phyloP scores from a whole-genome alignment of 805 yeast species.

The Kuraishia ogatae region DNA sequence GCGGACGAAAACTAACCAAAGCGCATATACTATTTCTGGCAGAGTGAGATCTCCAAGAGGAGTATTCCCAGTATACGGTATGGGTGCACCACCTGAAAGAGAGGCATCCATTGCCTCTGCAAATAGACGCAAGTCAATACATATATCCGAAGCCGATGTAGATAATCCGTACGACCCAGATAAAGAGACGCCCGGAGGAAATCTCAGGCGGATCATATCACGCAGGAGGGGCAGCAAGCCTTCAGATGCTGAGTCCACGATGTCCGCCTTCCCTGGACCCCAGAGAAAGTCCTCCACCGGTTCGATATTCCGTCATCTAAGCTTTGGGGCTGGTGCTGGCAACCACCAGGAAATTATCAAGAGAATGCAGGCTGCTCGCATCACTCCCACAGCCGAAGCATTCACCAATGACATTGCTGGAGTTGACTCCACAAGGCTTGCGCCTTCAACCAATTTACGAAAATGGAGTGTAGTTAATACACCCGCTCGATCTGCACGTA shows the following conservation, averaged over 20 bases:
- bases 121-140: slow-evolving; percentile 15
- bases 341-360: slow-evolving; percentile 21
- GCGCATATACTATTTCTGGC: not conserved
- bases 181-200: slow-evolving; percentile 15
- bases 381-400: slow-evolving; percentile 31
- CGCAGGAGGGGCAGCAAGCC: slow-evolving; percentile 11
- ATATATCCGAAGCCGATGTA: slow-evolving; percentile 18
- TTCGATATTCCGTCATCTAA: slow-evolving; percentile 16
- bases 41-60: slow-evolving; percentile 54
- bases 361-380: slow-evolving; percentile 23
- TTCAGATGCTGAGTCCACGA: slow-evolving; percentile 15
- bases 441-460: not conserved
- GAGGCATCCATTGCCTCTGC: slow-evolving; percentile 52
- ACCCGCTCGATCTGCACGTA: not conserved
- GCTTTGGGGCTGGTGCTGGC: slow-evolving; percentile 22
- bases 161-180: slow-evolving; percentile 17
- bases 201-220: slow-evolving; percentile 15
- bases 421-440: slow-evolving; percentile 9
- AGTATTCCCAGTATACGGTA: slow-evolving; percentile 72
- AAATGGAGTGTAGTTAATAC: not conserved
- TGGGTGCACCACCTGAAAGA: slow-evolving; percentile 55
- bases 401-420: slow-evolving; percentile 40
- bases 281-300: not conserved
- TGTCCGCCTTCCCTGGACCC: not conserved
- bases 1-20: not conserved